Base-by-base conservation (phyloP, 345 rosid genomes). In the Jatropha curcas region DNA sequence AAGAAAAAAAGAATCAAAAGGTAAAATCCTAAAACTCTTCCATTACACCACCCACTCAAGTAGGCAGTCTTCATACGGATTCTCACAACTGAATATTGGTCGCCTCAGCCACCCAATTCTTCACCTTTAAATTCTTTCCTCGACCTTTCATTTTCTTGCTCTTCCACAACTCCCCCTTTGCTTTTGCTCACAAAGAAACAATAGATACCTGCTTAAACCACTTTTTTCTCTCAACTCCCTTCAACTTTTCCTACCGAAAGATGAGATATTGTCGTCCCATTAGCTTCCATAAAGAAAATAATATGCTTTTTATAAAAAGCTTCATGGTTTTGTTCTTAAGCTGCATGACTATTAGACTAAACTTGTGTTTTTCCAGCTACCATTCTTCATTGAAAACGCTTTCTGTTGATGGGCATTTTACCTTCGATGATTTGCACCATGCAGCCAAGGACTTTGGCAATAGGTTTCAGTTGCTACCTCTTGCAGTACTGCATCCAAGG, bases 381-480 rank as follows among this genome's bases (percentile, higher is more conserved):
- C 83, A 87, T 71, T 84, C 88, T 67, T 87, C 95, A 1, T 67
- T 92, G 65, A 84, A 75, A 69, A 72, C 87, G 48, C 91, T 92
- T 46, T 67, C 87, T 69, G 76, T 94, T 9, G 88, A 85, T 7
- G 98, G 98, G 37, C 87, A 82, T 82, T 89, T 94, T 83, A 78
- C 77, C 62, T 92, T 90, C 34, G 83, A 89, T 68, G 79, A 92
- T 25, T 81, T 88, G 46, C 88, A 89, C 35, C 88, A 83, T 70
- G 95, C 88, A 70, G 91, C 99, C 68, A 89, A 67, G 73, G 99
- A 94, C 70, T 94, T 94, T 31, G 99, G 99, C 71, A 88, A 88
- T 39, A 83, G 82, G 71, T 87, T 80, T 84, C 92, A 86, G 61
- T 67, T 79, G 60, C 86, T 84, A 63, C 97, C 99, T 68, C 43